Conservation (phyloP, 23 red algal genomes). For the Chondrus crispus region DNA sequence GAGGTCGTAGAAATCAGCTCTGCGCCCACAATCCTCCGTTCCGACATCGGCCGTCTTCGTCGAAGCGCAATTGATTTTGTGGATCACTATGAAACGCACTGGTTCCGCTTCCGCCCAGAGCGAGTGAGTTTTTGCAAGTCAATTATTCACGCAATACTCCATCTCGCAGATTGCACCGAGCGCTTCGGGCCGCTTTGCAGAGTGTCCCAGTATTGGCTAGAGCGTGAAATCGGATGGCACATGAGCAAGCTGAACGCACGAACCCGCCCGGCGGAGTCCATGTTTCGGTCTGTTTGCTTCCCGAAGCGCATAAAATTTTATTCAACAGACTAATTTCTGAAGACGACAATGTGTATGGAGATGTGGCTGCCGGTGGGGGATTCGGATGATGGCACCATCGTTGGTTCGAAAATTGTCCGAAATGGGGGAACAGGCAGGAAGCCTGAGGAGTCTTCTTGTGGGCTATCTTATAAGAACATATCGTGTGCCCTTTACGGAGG, state of each 20-base stretch:
- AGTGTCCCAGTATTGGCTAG: background rate
- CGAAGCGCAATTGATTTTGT: background rate
- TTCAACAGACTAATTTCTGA: background rate
- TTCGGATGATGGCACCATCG: background rate
- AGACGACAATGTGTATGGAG: background rate
- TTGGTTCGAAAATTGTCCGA: background rate
- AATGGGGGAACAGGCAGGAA: background rate
- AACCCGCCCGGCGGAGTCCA: background rate
- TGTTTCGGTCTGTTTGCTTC: background rate
- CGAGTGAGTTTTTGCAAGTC: conserved; percentile 1
- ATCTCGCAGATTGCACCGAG: background rate
- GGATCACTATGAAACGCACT: background rate
- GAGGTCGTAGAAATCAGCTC: background rate
- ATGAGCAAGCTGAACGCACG: background rate
- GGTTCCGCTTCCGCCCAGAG: background rate
- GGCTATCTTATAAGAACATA: background rate
- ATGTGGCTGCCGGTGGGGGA: background rate
- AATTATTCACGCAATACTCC: background rate
- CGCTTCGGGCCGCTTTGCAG: background rate
- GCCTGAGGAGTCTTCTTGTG: background rate
- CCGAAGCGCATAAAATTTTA: background rate
- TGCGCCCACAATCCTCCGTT: background rate
- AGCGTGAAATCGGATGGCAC: conserved; percentile 2
- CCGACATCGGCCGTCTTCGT: background rate
- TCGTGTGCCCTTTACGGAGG: background rate